Evolutionary conservation across 2,329 filamentous ascomycete genomes (phyloP).

Genomic region (Capronia americana): DNA sequence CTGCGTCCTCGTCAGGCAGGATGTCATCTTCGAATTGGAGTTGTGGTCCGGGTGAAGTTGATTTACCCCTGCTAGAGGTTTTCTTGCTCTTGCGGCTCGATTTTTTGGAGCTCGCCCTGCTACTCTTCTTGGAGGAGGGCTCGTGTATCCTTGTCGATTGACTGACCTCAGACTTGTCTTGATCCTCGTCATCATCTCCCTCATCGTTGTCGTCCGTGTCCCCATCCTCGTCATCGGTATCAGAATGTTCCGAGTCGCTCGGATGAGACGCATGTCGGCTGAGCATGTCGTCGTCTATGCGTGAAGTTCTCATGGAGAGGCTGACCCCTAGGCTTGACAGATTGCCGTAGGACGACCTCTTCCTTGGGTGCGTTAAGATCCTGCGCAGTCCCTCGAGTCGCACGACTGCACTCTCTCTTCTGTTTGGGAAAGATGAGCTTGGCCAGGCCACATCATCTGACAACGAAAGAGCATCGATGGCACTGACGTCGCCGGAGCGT

Average conservation of each 20-base stretch:
- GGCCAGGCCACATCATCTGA: slow-evolving; percentile 59
- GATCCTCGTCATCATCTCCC: slow-evolving; percentile 21
- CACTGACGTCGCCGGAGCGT: slow-evolving; percentile 44
- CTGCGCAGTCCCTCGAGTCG: slow-evolving; percentile 66
- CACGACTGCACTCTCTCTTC: slow-evolving; percentile 50
- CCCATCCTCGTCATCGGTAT: slow-evolving; percentile 40
- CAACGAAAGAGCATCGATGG: slow-evolving; percentile 54
- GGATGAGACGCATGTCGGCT: slow-evolving; percentile 53
- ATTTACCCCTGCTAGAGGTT: slow-evolving; percentile 7
- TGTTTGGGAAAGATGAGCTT: slow-evolving; percentile 58
- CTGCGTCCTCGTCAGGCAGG: slow-evolving; percentile 2
- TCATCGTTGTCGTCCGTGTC: slow-evolving; percentile 31
- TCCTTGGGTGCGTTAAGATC: slow-evolving; percentile 67
- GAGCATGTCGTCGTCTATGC: slow-evolving; percentile 68
- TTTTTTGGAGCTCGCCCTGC: slow-evolving; percentile 35
- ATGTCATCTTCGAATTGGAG: slow-evolving; percentile 28
- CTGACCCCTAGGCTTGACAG: slow-evolving; percentile 65
- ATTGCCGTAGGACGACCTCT: slow-evolving; percentile 55
- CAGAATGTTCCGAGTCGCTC: slow-evolving; percentile 55
- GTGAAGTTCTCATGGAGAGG: slow-evolving; percentile 77
- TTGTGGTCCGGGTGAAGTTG: slow-evolving; percentile 11
- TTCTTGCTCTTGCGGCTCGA: slow-evolving; percentile 25
- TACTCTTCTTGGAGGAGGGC: slow-evolving; percentile 36
- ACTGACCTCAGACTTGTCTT: slow-evolving; percentile 12
- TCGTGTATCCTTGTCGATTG: neutral